Conservation (phyloP, 1,284 basidiomycete genomes). For the Ganoderma boninense region DNA sequence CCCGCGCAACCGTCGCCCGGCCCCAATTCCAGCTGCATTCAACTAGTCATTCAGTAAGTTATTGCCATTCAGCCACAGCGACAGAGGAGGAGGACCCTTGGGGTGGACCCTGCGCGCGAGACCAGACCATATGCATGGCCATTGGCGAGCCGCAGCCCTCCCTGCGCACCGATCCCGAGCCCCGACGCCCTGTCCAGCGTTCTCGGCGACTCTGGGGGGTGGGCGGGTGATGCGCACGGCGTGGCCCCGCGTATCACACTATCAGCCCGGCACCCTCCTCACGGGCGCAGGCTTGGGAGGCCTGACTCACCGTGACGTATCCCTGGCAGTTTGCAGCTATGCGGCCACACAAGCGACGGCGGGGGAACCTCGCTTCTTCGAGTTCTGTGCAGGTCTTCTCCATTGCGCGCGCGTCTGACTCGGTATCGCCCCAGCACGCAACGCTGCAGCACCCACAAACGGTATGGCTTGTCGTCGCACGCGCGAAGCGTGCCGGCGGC, state of each 20-base stretch:
- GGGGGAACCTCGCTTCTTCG: neutral
- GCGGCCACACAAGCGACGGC: too few species aligned
- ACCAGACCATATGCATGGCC: neutral
- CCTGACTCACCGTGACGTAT: slow-evolving; percentile 1
- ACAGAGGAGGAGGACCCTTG: neutral
- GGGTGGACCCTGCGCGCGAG: neutral
- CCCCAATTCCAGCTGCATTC: neutral
- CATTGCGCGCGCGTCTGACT: too few species aligned
- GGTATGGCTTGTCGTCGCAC: neutral
- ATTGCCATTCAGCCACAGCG: too few species aligned
- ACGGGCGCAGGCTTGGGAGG: too few species aligned
- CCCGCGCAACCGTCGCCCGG: neutral
- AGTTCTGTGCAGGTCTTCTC: too few species aligned
- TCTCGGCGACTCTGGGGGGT: neutral
- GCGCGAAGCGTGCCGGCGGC: slow-evolving; percentile 3
- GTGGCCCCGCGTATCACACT: neutral
- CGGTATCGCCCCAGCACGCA: neutral
- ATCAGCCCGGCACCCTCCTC: neutral
- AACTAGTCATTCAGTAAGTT: too few species aligned
- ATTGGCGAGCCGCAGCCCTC: neutral
- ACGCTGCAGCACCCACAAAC: neutral
- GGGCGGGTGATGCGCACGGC: neutral
- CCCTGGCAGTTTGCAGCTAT: too few species aligned
- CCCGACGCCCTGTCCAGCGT: neutral
- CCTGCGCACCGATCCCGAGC: neutral